These are phyloP conservation scores for Wickerhamomyces xylosicus DNA, from an alignment of 805 yeast species.

Conservation along the genomic window DNA sequence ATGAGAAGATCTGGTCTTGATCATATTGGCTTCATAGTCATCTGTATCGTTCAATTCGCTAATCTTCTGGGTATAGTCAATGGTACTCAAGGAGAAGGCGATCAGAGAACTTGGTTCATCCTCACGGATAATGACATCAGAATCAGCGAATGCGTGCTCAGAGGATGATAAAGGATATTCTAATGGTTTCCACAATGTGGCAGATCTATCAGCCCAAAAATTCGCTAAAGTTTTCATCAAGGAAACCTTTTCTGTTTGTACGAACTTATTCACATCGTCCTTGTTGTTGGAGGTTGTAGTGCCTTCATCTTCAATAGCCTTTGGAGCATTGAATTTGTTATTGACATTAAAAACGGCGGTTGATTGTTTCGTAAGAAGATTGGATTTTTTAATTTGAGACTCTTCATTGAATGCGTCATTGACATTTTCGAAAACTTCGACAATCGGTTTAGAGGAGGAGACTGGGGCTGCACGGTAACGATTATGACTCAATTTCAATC, in stretches of 20 bases:
- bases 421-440: slow-evolving; percentile 80
- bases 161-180: slow-evolving; percentile 68
- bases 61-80: slow-evolving; percentile 68
- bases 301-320: not conserved
- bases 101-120: slow-evolving; percentile 94
- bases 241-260: slow-evolving; percentile 60
- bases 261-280: slow-evolving; percentile 12
- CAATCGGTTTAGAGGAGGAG: slow-evolving; percentile 73
- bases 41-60: slow-evolving; percentile 13
- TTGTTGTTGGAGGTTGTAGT: slow-evolving; percentile 9
- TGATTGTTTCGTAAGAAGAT: slow-evolving; percentile 7
- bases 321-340: slow-evolving; percentile 1
- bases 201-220: slow-evolving; percentile 97
- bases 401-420: slow-evolving; percentile 74
- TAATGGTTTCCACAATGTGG: slow-evolving; percentile 89
- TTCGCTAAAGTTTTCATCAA: slow-evolving; percentile 74
- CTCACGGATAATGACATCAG: slow-evolving; percentile 87
- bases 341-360: slow-evolving; percentile 6
- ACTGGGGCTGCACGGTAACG: slow-evolving; percentile 63
- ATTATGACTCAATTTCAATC: slow-evolving; percentile 47
- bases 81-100: slow-evolving; percentile 82
- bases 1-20: slow-evolving; percentile 80
- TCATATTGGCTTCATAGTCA: slow-evolving; percentile 55
- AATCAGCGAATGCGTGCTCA: slow-evolving; percentile 90
- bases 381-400: not conserved